Conservation (phyloP, 2,329 filamentous ascomycete genomes). For the Verticillium albo-atrum region DNA sequence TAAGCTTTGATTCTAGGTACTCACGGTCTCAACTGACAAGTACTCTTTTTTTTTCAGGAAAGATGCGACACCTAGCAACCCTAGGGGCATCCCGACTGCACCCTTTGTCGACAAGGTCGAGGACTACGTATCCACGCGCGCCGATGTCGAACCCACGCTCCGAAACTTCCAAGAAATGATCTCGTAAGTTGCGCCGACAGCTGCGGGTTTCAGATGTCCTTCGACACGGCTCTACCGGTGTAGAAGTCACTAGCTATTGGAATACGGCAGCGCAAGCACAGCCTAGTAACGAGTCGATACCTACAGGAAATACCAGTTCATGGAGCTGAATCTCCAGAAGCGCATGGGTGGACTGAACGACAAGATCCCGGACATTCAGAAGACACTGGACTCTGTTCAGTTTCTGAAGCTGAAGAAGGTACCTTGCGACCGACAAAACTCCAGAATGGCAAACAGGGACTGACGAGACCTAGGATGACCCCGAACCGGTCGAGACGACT, state of each 20-base stretch:
- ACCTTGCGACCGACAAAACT: constrained; percentile 12
- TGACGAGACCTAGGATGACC: constrained; percentile 33
- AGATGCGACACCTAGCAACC: constrained; percentile 62
- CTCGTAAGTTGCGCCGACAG: constrained; percentile 53
- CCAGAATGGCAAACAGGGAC: background rate
- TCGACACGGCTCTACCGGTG: background rate
- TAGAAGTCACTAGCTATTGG: background rate
- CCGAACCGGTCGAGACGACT: constrained; percentile 78
- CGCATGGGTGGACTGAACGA: constrained; percentile 78
- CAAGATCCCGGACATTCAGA: constrained; percentile 96
- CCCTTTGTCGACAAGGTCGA: constrained; percentile 87
- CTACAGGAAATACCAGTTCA: constrained; percentile 96
- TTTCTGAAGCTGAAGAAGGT: constrained; percentile 79
- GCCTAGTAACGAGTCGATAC: background rate
- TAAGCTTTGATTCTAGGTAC: background rate
- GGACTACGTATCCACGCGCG: constrained; percentile 75
- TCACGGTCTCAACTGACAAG: background rate
- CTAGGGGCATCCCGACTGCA: constrained; percentile 76
- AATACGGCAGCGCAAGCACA: background rate
- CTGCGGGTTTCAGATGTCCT: background rate
- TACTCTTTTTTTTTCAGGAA: constrained; percentile 25
- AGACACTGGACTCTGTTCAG: constrained; percentile 86
- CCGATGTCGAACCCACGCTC: constrained; percentile 75
- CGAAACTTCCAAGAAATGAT: constrained; percentile 92
- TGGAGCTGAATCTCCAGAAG: constrained; percentile 90